Base-by-base conservation (phyloP, 306 rosid species). In the Vigna nakashimae region DNA sequence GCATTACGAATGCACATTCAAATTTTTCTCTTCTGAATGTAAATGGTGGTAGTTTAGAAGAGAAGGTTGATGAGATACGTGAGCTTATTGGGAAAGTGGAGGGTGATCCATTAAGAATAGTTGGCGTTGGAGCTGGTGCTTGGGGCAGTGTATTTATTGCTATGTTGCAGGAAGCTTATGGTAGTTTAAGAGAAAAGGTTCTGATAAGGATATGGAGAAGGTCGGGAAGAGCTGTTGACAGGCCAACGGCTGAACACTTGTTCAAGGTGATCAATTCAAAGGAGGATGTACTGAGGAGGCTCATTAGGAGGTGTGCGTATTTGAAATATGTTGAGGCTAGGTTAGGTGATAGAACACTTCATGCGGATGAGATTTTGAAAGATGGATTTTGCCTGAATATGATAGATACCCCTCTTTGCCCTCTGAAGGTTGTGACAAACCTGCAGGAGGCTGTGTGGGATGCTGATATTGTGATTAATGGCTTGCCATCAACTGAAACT, bases 361-460 rank as follows among this genome's bases (percentile, higher is more conserved):
- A 84, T 77, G 97, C 97, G 0, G 98, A 94, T 84, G 98, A 94
- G 87, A 89, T 94, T 50, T 78, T 94, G 90, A 94, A 92, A 86
- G 98, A 94, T 34, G 98, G 98, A 22, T 94, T 94, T 77, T 94
- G 98, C 71, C 70, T 90, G 88, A 94, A 94, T 71, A 94, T 94
- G 97, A 88, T 94, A 49, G 95, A 94, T 64, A 94, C 98, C 4
- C 98, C 98, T 78, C 67, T 94, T 45, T 92, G 97, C 69, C 97
- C 98, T 82, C 76, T 94, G 78, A 94, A 94, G 84, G 98, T 94
- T 79, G 98, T 94, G 78, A 94, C 91, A 6, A 94, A 92, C 73
- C 86, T 94, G 87, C 97, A 94, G 84, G 98, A 94, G 88, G 98
- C 98, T 86, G 91, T 94, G 10, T 94, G 98, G 98, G 98, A 94